Evolutionary conservation across 495 filamentous ascomycete species (phyloP), one percentile per base, ranked within the genome.

Genomic region (Aspergillus nanangensis): DNA sequence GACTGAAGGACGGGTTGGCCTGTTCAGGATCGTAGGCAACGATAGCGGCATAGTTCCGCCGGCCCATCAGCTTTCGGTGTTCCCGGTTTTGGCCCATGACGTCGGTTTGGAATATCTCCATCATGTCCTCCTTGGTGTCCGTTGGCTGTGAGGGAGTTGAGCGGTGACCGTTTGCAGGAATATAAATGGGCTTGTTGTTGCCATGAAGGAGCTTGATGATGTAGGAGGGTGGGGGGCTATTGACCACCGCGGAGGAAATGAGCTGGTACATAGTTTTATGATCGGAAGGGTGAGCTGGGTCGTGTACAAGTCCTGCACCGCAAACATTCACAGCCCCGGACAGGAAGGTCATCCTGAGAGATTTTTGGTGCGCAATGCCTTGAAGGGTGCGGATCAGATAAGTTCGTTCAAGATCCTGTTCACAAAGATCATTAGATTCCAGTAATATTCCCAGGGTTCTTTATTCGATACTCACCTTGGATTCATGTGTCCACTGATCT

Each of bases 191-290:
- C 60, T 91, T 94, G 70, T 87, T 89, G 55, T 60, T 66, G 72
- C 82, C 85, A 75, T 97, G 90, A 11, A 98, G 83, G 60, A 97
- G 79, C 56, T 93, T 92, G 48, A 96, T 74, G 31, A 98, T 81
- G 66, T 96, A 94, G 34, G 78, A 78, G 15, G 85, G 77, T 0
- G 87, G 86, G 0, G 94, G 91, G 0, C 83, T 85, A 47, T 95
- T 94, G 45, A 97, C 92, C 55, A 97, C 86, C 23, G 88, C 82
- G 3, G 88, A 89, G 11, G 90, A 79, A 60, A 98, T 95, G 56
- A 98, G 79, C 58, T 98, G 93, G 71, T 95, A 98, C 93, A 98
- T 98, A 10, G 93, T 96, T 68, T 98, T 98, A 74, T 98, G 91
- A 68, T 96, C 90, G 15, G 75, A 76, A 1, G 91, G 92, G 62